Evolutionary conservation across 2,329 filamentous ascomycete species (phyloP).

Genomic region (Periconia digitata): DNA sequence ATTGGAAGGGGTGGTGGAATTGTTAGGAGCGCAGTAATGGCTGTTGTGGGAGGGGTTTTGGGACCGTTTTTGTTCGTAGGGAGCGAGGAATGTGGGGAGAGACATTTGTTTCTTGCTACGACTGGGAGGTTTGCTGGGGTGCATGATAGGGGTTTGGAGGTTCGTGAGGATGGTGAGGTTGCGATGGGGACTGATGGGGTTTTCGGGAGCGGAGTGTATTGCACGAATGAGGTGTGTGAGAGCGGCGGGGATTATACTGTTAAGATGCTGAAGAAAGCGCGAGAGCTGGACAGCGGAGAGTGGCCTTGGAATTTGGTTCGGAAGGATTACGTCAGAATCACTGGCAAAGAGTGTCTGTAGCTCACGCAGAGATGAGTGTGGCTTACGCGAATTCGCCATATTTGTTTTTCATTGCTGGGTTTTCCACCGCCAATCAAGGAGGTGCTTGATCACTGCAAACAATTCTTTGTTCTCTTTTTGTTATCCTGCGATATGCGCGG

Average conservation of each 20-base stretch:
- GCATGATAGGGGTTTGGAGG: conserved; percentile 11
- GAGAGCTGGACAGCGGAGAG: conserved; percentile 28
- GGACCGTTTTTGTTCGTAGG: conserved; percentile 22
- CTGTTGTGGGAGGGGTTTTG: conserved; percentile 10
- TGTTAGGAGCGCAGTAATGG: conserved; percentile 9
- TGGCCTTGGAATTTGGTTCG: conserved; percentile 30
- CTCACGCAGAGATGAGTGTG: too few species aligned
- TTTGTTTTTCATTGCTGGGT: too few species aligned
- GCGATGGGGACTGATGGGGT: conserved; percentile 29
- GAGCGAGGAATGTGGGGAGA: conserved; percentile 34
- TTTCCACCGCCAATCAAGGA: too few species aligned
- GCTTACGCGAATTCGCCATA: too few species aligned
- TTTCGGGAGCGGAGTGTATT: conserved; percentile 38
- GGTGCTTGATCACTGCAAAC: too few species aligned
- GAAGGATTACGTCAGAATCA: conserved; percentile 12
- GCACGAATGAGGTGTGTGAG: conserved; percentile 27
- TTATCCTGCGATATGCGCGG: too few species aligned
- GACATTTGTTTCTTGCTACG: conserved; percentile 40
- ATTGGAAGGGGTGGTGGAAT: conserved; percentile 18
- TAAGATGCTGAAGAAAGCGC: conserved; percentile 27
- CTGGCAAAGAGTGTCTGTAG: conserved; percentile 10
- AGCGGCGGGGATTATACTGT: conserved; percentile 16
- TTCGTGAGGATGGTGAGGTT: conserved; percentile 6
- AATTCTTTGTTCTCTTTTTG: too few species aligned
- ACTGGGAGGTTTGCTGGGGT: conserved; percentile 34